Evolutionary conservation across 2,329 filamentous ascomycete species (phyloP), one percentile per base, ranked within the genome.

Genomic region (Fusarium devonianum): DNA sequence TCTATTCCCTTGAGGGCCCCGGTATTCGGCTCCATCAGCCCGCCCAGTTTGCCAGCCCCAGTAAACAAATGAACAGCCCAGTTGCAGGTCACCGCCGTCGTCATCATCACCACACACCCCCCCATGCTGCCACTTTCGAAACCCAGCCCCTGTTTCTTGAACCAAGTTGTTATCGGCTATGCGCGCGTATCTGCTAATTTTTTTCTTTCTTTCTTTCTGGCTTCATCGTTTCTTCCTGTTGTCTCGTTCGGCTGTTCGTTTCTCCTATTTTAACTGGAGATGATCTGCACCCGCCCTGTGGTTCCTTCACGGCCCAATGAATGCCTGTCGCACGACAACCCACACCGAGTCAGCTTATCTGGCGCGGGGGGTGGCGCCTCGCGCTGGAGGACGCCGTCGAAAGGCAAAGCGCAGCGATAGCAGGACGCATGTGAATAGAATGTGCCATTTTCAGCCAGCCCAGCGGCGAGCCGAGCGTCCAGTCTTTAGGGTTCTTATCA

Each of bases 311-410:
- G 35, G 33, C 51, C 45, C 58, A 47, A 50, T 54, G 48, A 45
- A 51, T 18, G 38, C 40, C 32, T 35, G 47, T 56, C 55, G 40
- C 48, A 45, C 44, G 41, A 56, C 51, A 53, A 44, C 41, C 49
- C 51, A 49, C 44, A 41, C 22, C 49, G 40, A 63, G 61, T 62
- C 61, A 64, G 54, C 62, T 63, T 64, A 63, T 64, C 61, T 52
- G 45, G 46, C 46, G 38, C 26, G 23, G 12, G 25, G 29, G 36
- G 39, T 36, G 33, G 28, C 14, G 39, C 33, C 32, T 44, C 34
- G 30, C n/a, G 16, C 19, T 28, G 29, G 38, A 37, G 28, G 41
- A 18, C 33, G 36, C 50, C 45, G 42, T 37, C 29, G 26, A 37
- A 45, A 52, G 28, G 18, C n/a, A 14, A 44, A 28, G n/a, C 9